A percentile compares a stretch with the other conserved stretches of the same genome.
Conservation (phyloP, 2,329 filamentous ascomycete species). For the Diaporthe batatas region DNA sequence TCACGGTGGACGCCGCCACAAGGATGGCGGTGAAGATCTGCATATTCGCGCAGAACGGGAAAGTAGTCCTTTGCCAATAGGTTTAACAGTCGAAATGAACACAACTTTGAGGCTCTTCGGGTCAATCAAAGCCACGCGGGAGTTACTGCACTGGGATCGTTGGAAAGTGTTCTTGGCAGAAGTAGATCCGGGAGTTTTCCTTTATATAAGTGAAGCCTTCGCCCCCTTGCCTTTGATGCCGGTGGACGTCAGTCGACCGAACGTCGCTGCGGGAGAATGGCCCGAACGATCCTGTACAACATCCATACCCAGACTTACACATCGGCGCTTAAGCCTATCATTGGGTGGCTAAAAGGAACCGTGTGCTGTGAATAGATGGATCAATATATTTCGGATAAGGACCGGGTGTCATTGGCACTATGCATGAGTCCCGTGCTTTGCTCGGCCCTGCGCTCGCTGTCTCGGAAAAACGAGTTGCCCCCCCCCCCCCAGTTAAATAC, state of each 20-base stretch:
- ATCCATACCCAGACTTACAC: background rate
- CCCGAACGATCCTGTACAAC: background rate
- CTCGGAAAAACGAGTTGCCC: too few species aligned
- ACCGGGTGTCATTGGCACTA: slow-evolving; percentile 9
- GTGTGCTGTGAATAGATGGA: slow-evolving; percentile 26
- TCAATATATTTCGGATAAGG: slow-evolving; percentile 26
- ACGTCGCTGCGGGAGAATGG: slow-evolving; percentile 7
- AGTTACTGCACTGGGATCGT: slow-evolving; percentile 16
- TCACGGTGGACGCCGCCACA: slow-evolving; percentile 44
- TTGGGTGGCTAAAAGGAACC: slow-evolving; percentile 20
- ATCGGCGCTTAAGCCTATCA: background rate
- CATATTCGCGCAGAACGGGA: slow-evolving; percentile 40
- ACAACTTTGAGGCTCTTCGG: slow-evolving; percentile 26
- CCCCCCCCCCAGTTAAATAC: too few species aligned
- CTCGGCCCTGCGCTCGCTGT: background rate
- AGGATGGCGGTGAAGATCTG: slow-evolving; percentile 44
- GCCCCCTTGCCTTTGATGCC: background rate
- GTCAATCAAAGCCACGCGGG: slow-evolving; percentile 32
- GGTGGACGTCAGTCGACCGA: background rate
- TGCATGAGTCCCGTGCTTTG: background rate
- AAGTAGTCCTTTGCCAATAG: background rate
- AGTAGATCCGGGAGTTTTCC: slow-evolving; percentile 13
- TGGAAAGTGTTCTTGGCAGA: slow-evolving; percentile 3
- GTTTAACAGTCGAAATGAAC: background rate
- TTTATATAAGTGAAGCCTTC: slow-evolving; percentile 26